Evolutionary conservation across 2,329 filamentous ascomycete genomes (phyloP).

Genomic region (Fusarium drepaniforme): DNA sequence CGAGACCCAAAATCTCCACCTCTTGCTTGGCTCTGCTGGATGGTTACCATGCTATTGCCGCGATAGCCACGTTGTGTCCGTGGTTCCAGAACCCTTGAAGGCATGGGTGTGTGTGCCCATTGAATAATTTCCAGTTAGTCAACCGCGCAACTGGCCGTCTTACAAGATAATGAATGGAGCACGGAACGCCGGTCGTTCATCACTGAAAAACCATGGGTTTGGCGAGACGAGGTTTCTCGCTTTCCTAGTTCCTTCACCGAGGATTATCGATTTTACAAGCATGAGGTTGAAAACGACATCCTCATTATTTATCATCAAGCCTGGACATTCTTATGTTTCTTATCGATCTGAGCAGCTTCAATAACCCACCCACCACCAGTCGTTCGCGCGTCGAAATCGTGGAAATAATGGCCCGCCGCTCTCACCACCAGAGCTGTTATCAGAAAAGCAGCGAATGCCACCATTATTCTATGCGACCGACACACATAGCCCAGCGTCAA

Average conservation of each 20-base stretch:
- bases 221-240: background rate
- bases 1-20: constrained; percentile 6
- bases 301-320: background rate
- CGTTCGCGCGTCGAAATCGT: background rate
- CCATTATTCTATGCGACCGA: background rate
- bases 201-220: background rate
- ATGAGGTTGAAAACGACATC: background rate
- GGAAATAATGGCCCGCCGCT: background rate
- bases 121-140: background rate
- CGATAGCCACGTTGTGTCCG: constrained; percentile 29
- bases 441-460: background rate
- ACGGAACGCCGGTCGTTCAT: background rate
- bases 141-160: background rate
- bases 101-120: background rate
- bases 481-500: background rate
- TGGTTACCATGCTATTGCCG: constrained; percentile 19
- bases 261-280: background rate
- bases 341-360: background rate
- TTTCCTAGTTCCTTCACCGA: background rate
- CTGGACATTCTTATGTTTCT: background rate
- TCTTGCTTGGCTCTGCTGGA: constrained; percentile 7
- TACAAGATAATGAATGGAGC: background rate
- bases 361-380: background rate
- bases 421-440: background rate
- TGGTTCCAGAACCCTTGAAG: constrained; percentile 1